Evolutionary conservation across 164 flowering plant species (phyloP), one percentile per base, ranked within the genome.

Genomic region (Hamamelis virginiana): DNA sequence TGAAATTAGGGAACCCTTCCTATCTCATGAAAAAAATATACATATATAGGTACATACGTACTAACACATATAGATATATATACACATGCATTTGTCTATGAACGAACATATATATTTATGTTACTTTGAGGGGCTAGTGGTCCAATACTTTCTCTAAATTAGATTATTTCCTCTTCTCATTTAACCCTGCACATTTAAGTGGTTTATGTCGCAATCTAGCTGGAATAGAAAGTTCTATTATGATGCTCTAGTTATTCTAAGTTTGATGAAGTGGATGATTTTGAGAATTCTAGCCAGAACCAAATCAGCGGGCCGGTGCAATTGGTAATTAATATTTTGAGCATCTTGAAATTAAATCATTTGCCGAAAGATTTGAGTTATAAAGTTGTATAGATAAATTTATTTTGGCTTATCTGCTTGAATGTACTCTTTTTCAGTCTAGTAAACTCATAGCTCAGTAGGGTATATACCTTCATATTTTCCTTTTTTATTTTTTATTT

Each of bases 401-500:
- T 33, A 33, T 33, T 33, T 2, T 33, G 67, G 67, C 22, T 51
- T 69, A 51, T 41, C 38, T 62, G 52, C 61, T 23, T 62, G 72
- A 62, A 62, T 41, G 72, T 69, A 47, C 67, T 53, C 58, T 38
- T 52, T 62, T 46, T n/a, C 25, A 16, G 23, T 53, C 70, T 57
- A 59, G 65, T 70, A 45, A 22, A 38, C 51, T 43, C 66, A 38
- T 60, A 62, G 25, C 60, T 53, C 5, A 33, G 41, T 62, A n/a
- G 62, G 56, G 74, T 71, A 71, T 64, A 64, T 71, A 71, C 74
- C 47, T 33, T 45, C 33, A 23, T 70, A 55, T 18, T 63, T 26
- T 52, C 66, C 52, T 45, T 6, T 68, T n/a, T n/a, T n/a, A n/a
- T n/a, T n/a, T n/a, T n/a, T n/a, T n/a, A n/a, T n/a, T n/a, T n/a